Conservation (phyloP, 371 early-diverging fungal species). For the Lichtheimia hyalospora region DNA sequence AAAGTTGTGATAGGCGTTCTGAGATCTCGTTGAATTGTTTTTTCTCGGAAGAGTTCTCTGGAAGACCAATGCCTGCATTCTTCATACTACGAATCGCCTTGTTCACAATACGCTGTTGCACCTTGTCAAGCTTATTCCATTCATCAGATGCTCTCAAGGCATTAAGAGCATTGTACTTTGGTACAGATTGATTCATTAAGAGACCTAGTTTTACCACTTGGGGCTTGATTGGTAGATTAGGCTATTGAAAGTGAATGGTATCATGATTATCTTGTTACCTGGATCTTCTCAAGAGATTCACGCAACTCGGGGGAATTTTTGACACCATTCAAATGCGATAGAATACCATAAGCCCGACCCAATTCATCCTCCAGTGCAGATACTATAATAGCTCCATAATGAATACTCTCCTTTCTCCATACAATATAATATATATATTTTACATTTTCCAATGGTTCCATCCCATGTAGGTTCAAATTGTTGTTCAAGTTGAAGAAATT, state of each 20-base stretch:
- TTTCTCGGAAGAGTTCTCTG: slow-evolving; percentile 50
- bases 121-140: slow-evolving; percentile 47
- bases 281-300: slow-evolving; percentile 57
- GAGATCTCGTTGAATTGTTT: slow-evolving; percentile 59
- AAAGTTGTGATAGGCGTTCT: slow-evolving; percentile 56
- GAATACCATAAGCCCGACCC: slow-evolving; percentile 55
- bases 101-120: slow-evolving; percentile 62
- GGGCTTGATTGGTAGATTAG: slow-evolving; percentile 24
- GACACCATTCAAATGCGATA: slow-evolving; percentile 63
- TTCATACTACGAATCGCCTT: slow-evolving; percentile 58
- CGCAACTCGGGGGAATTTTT: slow-evolving; percentile 60
- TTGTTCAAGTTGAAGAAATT: slow-evolving; percentile 50
- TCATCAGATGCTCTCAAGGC: slow-evolving; percentile 35
- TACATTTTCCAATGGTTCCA: slow-evolving; percentile 61
- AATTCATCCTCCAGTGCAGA: slow-evolving; percentile 58
- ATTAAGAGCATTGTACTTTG: slow-evolving; percentile 58
- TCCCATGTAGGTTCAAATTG: slow-evolving; percentile 63
- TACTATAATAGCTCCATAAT: slow-evolving; percentile 22
- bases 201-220: slow-evolving; percentile 54
- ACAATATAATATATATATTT: not conserved
- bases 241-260: not conserved
- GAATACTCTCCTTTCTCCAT: not conserved
- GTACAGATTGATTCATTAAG: slow-evolving; percentile 60
- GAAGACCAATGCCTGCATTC: slow-evolving; percentile 62
- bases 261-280: slow-evolving; percentile 14